Base-by-base conservation (phyloP, 108 stramenopile genomes). In the Discostella pseudostelligera region DNA sequence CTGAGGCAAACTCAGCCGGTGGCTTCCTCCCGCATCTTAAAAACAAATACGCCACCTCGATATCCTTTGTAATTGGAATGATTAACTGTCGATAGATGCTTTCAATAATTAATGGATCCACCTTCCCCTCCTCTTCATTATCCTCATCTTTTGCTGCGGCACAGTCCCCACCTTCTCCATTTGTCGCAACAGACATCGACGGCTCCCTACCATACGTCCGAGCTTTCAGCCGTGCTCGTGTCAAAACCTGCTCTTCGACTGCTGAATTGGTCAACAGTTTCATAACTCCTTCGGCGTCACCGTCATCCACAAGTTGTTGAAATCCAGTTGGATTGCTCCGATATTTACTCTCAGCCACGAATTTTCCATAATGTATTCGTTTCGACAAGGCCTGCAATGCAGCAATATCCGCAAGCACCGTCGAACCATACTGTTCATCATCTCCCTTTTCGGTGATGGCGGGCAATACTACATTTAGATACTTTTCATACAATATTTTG, bases 271-370 rank as follows among this genome's bases (percentile, higher is more conserved):
- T 97, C 61, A 99, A 70, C n/a, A 96, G 54, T 46, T 78, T 59
- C 92, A 96, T 94, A 63, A 98, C 96, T 8, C 98, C 98, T 3
- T 89, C 84, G 53, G 90, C 93, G 79, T 99, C 96, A n/a, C 85
- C 87, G 3, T 77, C 88, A 24, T 90, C 88, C 13, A 96, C 95
- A 56, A 99, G 74, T 44, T 65, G 60, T 69, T 89, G 91, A 74
- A 92, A 96, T 56, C 78, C 89, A 39, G 88, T 81, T n/a, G 93
- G 92, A 69, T 95, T 86, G 28, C 61, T 65, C 62, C 82, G 76
- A 69, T 90, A 98, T 72, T 99, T 99, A 72, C 83, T 83, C 87
- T 99, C 98, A 0, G 97, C 98, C 1, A 98, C 98, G 76, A 98
- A 98, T 65, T 97, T 97, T 24, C 98, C 98, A 54, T 92, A 96